Conservation (phyloP, 164 flowering plant genomes). For the Hamamelis virginiana region DNA sequence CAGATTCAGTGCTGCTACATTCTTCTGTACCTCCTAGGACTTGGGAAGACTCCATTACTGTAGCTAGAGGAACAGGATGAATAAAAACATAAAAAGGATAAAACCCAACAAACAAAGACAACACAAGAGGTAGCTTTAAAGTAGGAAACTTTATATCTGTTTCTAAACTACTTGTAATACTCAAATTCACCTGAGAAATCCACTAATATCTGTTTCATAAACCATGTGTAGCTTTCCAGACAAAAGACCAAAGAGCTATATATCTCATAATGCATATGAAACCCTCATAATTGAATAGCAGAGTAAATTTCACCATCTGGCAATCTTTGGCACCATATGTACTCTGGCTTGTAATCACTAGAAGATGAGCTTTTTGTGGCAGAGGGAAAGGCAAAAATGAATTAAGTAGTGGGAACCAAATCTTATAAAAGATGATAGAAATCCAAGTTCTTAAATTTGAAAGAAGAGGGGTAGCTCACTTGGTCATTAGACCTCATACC, state of each 20-base stretch:
- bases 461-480: slow-evolving; percentile 22
- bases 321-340: slow-evolving; percentile 26
- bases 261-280: slow-evolving; percentile 16
- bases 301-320: slow-evolving; percentile 36
- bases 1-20: slow-evolving; percentile 42
- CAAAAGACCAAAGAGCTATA: slow-evolving; percentile 17
- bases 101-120: slow-evolving; percentile 17
- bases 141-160: neutral
- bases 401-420: too few species aligned
- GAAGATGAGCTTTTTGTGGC: slow-evolving; percentile 16
- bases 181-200: slow-evolving; percentile 1
- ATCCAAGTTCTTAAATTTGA: slow-evolving; percentile 19
- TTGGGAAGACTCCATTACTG: slow-evolving; percentile 47
- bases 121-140: slow-evolving; percentile 3
- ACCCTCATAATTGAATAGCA: slow-evolving; percentile 30
- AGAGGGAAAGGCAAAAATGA: neutral
- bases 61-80: slow-evolving; percentile 3
- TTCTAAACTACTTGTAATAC: neutral
- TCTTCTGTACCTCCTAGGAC: slow-evolving; percentile 37
- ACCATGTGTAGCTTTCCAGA: slow-evolving; percentile 16
- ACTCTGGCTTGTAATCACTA: slow-evolving; percentile 23
- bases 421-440: slow-evolving; percentile 13
- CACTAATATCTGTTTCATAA: slow-evolving; percentile 12
- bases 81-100: neutral
- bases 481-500: slow-evolving; percentile 22